A percentile compares a stretch with the other conserved stretches of the same genome.
phyloP scores from a whole-genome alignment of 2,329 filamentous ascomycete species.

The Aaosphaeria pasadenensis region DNA sequence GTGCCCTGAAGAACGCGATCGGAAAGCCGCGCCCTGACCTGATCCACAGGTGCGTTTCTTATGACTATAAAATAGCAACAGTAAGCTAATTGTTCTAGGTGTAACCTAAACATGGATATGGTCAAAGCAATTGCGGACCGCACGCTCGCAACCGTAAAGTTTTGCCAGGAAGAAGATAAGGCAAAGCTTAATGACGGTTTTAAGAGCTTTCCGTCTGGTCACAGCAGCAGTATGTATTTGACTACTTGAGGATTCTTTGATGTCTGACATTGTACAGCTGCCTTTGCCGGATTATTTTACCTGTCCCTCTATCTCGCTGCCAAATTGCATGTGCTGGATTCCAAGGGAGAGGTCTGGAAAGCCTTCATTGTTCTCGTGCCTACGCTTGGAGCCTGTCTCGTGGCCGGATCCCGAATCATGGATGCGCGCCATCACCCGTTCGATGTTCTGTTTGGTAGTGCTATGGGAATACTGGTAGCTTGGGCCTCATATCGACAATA shows the following conservation, averaged over 20 bases:
- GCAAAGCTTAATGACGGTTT: conserved; percentile 57
- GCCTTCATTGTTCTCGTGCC: conserved; percentile 54
- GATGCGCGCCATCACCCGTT: conserved; percentile 61
- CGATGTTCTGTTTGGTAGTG: conserved; percentile 56
- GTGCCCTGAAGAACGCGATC: conserved; percentile 57
- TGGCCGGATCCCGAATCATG: conserved; percentile 59
- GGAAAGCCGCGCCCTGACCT: conserved; percentile 60
- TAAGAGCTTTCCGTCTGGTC: conserved; percentile 58
- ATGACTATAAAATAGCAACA: not conserved
- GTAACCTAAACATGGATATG: not conserved
- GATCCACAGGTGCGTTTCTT: conserved; percentile 48
- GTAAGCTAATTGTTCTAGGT: too few species aligned
- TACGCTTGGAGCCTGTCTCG: conserved; percentile 51
- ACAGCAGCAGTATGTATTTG: conserved; percentile 48
- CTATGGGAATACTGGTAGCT: conserved; percentile 52
- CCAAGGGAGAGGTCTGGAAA: conserved; percentile 60
- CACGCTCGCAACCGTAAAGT: conserved; percentile 27
- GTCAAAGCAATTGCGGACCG: conserved; percentile 29
- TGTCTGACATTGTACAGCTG: conserved; percentile 39
- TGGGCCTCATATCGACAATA: conserved; percentile 58
- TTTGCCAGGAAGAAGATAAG: conserved; percentile 52
- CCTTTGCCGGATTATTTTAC: conserved; percentile 59
- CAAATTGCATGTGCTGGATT: conserved; percentile 59
- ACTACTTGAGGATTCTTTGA: conserved; percentile 9
- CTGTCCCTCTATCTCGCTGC: conserved; percentile 59